A percentile compares a stretch with the other conserved stretches of the same genome.
phyloP scores from a whole-genome alignment of 2,329 filamentous ascomycete species.

The Balansia obtecta region DNA sequence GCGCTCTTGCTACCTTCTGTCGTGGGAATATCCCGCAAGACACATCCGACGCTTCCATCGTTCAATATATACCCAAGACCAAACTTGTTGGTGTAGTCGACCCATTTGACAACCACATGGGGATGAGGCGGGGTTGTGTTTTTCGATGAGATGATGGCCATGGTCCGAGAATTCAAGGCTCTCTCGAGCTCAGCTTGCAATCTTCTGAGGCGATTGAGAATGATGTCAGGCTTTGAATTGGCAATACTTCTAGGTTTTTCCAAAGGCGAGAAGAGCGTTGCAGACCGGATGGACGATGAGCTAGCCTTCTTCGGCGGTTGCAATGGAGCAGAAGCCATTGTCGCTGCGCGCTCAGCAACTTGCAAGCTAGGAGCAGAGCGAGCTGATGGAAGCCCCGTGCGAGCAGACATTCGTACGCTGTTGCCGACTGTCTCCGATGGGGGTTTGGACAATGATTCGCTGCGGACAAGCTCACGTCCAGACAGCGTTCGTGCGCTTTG shows the following conservation, averaged over 20 bases:
- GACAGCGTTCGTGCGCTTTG: constrained; percentile 19
- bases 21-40: constrained; percentile 43
- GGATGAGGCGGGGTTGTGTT: constrained; percentile 42
- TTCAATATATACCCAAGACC: constrained; percentile 75
- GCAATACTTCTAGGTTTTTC: constrained; percentile 39
- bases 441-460: constrained; percentile 13
- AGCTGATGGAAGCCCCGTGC: constrained; percentile 15
- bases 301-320: constrained; percentile 16
- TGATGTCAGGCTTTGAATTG: constrained; percentile 43
- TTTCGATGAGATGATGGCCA: constrained; percentile 46
- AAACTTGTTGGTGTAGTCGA: constrained; percentile 81
- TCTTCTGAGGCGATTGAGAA: constrained; percentile 41
- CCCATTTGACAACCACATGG: constrained; percentile 65
- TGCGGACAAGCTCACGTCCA: constrained; percentile 16
- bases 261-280: constrained; percentile 42
- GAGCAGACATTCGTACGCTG: constrained; percentile 16
- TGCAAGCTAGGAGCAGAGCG: constrained; percentile 16
- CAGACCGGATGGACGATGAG: constrained; percentile 21
- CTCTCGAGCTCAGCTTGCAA: constrained; percentile 50
- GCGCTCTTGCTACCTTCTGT: constrained; percentile 36
- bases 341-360: constrained; percentile 19
- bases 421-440: constrained; percentile 13
- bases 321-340: constrained; percentile 13
- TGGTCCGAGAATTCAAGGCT: constrained; percentile 49
- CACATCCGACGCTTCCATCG: constrained; percentile 67